A percentile compares a stretch with the other conserved stretches of the same genome.
Conservation (phyloP, 306 rosid genomes). For the Gynostemma pentaphyllum region DNA sequence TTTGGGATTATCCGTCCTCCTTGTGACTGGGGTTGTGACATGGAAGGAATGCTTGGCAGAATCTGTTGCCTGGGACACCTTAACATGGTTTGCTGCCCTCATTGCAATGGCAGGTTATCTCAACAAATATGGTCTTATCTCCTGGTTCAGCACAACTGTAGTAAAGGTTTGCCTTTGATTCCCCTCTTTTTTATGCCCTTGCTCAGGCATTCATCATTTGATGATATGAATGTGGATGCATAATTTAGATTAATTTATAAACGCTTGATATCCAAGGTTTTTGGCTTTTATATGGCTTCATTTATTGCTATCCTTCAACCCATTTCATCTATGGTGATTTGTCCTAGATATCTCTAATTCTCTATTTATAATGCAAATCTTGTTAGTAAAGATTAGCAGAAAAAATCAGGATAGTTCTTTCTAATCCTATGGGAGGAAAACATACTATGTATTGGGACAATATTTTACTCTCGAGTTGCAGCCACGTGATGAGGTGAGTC, state of each 20-base stretch:
- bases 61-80: slow-evolving; percentile 98
- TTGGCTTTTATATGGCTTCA: neutral
- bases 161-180: slow-evolving; percentile 63
- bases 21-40: slow-evolving; percentile 86
- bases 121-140: slow-evolving; percentile 94
- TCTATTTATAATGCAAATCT: neutral
- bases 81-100: slow-evolving; percentile 99
- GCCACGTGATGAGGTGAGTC: neutral
- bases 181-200: neutral
- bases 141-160: slow-evolving; percentile 95
- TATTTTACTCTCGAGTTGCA: neutral
- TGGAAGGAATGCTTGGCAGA: slow-evolving; percentile 99
- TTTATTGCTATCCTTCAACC: neutral
- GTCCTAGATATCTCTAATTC: neutral
- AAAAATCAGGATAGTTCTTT: neutral
- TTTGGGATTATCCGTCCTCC: slow-evolving; percentile 82
- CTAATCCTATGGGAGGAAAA: neutral
- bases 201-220: neutral
- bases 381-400: neutral
- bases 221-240: neutral
- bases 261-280: neutral
- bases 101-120: slow-evolving; percentile 99
- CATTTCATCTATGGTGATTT: neutral
- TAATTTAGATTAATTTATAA: neutral
- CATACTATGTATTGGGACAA: neutral